Conservation (phyloP, 2,329 filamentous ascomycete species). For the Phyllosticta citrichinensis region DNA sequence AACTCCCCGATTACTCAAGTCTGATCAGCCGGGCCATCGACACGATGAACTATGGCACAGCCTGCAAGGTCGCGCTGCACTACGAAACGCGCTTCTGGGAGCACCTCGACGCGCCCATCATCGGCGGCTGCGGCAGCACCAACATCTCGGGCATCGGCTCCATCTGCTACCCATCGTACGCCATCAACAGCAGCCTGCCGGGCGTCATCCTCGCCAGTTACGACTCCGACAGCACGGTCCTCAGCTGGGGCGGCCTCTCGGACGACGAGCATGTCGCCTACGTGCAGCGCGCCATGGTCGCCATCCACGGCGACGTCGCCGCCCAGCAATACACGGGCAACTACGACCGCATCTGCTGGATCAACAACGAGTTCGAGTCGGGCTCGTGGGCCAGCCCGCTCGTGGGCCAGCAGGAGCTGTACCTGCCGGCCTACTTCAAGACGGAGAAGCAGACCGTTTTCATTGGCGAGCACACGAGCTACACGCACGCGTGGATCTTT, state of each 20-base stretch:
- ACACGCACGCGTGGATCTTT: constrained; percentile 63
- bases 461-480: constrained; percentile 56
- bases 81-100: constrained; percentile 57
- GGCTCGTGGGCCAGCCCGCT: constrained; percentile 53
- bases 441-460: constrained; percentile 62
- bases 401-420: constrained; percentile 58
- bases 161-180: constrained; percentile 59
- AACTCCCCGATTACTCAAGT: constrained; percentile 45
- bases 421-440: constrained; percentile 62
- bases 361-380: constrained; percentile 49
- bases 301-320: constrained; percentile 54
- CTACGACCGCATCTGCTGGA: constrained; percentile 58
- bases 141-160: constrained; percentile 52
- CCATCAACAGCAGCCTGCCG: constrained; percentile 53
- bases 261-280: constrained; percentile 54
- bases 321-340: constrained; percentile 54
- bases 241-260: constrained; percentile 38
- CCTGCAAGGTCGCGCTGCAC: constrained; percentile 54
- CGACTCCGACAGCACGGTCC: constrained; percentile 35
- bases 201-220: constrained; percentile 55
- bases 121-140: constrained; percentile 52
- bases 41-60: constrained; percentile 40
- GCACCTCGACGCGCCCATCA: constrained; percentile 45
- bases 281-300: constrained; percentile 54
- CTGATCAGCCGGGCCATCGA: constrained; percentile 39